Conservation (phyloP, 495 filamentous ascomycete genomes). For the Lasiosphaeriaceae sp. region DNA sequence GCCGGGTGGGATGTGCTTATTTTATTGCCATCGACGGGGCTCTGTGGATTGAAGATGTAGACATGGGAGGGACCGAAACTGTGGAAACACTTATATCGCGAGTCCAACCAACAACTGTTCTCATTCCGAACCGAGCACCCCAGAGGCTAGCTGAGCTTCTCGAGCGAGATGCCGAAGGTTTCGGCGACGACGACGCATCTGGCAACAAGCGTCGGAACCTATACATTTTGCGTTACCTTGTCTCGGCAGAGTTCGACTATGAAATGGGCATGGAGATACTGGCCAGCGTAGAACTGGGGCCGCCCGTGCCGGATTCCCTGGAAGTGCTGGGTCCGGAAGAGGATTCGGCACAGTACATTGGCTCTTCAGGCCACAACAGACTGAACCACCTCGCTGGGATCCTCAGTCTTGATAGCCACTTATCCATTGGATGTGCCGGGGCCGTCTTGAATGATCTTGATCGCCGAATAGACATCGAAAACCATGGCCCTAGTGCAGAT, state of each 20-base stretch:
- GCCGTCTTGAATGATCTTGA: conserved; percentile 78
- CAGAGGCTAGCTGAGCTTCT: conserved; percentile 51
- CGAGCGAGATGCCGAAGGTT: conserved; percentile 36
- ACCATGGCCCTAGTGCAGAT: conserved; percentile 51
- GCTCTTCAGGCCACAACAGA: conserved; percentile 55
- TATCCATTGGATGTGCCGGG: conserved; percentile 70
- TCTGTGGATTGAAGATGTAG: conserved; percentile 76
- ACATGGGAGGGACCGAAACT: conserved; percentile 62
- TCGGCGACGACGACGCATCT: conserved; percentile 22
- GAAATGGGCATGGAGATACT: conserved; percentile 67
- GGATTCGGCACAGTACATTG: conserved; percentile 43
- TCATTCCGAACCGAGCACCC: conserved; percentile 69
- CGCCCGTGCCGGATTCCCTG: conserved; percentile 45
- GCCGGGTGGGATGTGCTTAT: conserved; percentile 81
- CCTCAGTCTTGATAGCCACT: conserved; percentile 73
- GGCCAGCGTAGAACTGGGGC: conserved; percentile 49
- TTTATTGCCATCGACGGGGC: conserved; percentile 72
- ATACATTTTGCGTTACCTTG: conserved; percentile 69
- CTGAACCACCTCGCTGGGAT: conserved; percentile 67
- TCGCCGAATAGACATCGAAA: conserved; percentile 59
- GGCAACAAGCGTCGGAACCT: conserved; percentile 36
- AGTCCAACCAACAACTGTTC: conserved; percentile 73
- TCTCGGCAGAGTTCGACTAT: conserved; percentile 74
- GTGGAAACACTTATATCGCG: conserved; percentile 74
- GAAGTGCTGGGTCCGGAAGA: conserved; percentile 53